Evolutionary conservation across 1,284 basidiomycete species (phyloP).

Genomic region (Xerocomus nothofagi): DNA sequence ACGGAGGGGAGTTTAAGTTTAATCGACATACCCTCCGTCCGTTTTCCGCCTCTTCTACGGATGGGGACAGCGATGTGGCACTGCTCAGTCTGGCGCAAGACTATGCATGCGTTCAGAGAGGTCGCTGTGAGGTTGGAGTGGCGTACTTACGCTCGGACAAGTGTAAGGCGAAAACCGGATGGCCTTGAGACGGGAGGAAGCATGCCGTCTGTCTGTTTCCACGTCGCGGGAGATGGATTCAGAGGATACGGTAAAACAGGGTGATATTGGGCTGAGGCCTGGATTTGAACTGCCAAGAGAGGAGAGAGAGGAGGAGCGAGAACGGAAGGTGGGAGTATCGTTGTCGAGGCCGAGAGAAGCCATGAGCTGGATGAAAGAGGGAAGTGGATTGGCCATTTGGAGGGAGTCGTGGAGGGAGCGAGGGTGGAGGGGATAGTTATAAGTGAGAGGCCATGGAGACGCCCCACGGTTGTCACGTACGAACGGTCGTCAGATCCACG

Average conservation of each 20-base stretch:
- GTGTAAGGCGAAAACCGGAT: conserved; percentile 68
- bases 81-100: conserved; percentile 28
- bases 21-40: conserved; percentile 24
- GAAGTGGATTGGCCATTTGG: conserved; percentile 60
- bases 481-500: conserved; percentile 40
- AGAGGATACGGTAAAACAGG: conserved; percentile 39
- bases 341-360: conserved; percentile 69
- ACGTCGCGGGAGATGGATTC: conserved; percentile 48
- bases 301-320: conserved; percentile 37
- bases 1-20: conserved; percentile 19
- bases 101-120: conserved; percentile 13
- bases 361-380: conserved; percentile 84
- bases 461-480: conserved; percentile 40
- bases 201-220: conserved; percentile 28
- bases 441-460: conserved; percentile 35
- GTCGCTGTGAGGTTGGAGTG: background rate
- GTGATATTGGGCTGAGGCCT: conserved; percentile 33
- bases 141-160: conserved; percentile 49
- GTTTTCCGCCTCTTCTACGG: conserved; percentile 28
- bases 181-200: conserved; percentile 40
- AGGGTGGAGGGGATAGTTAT: conserved; percentile 29
- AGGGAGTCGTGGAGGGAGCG: conserved; percentile 41
- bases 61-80: conserved; percentile 18
- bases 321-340: conserved; percentile 26
- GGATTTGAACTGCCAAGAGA: conserved; percentile 30